Percentiles rank a stretch among this genome's conserved stretches.
phyloP scores from a whole-genome alignment of 768 basidiomycete genomes.

The Phaffia australis region DNA sequence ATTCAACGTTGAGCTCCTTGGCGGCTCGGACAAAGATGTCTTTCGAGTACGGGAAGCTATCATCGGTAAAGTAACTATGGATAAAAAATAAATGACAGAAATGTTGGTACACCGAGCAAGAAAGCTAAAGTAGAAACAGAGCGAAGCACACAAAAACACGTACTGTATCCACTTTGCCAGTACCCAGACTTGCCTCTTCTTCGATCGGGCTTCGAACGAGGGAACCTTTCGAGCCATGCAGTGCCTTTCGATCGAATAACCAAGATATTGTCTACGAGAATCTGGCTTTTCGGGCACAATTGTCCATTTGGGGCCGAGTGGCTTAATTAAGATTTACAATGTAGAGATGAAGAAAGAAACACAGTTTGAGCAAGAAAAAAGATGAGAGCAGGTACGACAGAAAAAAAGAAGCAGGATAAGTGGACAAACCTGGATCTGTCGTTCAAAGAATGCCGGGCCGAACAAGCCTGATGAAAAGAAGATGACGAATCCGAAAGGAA shows the following conservation, averaged over 20 bases:
- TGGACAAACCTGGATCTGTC: too few relatives aligned
- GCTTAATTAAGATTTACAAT: not conserved
- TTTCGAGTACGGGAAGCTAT: not conserved
- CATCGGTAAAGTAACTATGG: not conserved
- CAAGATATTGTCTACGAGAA: not conserved
- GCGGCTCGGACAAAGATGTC: slow-evolving; percentile 6
- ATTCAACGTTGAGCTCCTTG: slow-evolving; percentile 11
- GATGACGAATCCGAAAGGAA: not conserved
- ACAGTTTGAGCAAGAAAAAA: too few relatives aligned
- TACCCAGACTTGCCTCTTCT: slow-evolving; percentile 8
- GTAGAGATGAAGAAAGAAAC: too few relatives aligned
- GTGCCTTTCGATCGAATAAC: slow-evolving; percentile 16
- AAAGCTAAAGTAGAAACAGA: not conserved
- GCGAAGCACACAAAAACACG: not conserved
- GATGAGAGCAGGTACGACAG: too few relatives aligned
- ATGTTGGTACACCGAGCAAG: too few relatives aligned
- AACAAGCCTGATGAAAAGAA: too few relatives aligned
- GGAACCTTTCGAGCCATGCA: slow-evolving; percentile 7
- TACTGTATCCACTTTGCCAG: not conserved
- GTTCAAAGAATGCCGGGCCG: too few relatives aligned
- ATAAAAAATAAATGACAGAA: not conserved
- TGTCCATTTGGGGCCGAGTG: slow-evolving; percentile 6
- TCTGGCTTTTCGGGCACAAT: slow-evolving; percentile 1
- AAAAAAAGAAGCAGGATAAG: too few relatives aligned
- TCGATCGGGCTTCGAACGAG: not conserved